These are phyloP conservation scores for Hibiscus trionum DNA, from an alignment of 345 rosid species.

Conservation along the genomic window DNA sequence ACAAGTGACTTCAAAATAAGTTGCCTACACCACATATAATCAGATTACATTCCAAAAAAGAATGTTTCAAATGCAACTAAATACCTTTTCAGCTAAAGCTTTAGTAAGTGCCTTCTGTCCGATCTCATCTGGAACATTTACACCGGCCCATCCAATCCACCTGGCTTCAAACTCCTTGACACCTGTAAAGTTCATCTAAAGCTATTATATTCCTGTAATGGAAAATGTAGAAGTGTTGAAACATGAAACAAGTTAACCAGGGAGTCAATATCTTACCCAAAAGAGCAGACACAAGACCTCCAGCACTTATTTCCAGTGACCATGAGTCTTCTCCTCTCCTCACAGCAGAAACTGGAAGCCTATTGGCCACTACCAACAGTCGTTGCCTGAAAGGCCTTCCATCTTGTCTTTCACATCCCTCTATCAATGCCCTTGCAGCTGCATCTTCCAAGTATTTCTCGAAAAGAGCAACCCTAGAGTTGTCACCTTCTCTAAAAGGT, in stretches of 20 bases:
- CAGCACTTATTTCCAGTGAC: slow-evolving; percentile 96
- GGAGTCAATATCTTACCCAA: slow-evolving; percentile 45
- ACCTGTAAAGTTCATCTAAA: slow-evolving; percentile 45
- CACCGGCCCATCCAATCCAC: slow-evolving; percentile 99
- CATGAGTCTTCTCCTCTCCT: slow-evolving; percentile 91
- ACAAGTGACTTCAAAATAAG: slow-evolving; percentile 6
- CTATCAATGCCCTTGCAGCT: slow-evolving; percentile 37
- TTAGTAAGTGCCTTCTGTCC: slow-evolving; percentile 92
- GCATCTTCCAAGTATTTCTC: slow-evolving; percentile 65
- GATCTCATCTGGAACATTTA: slow-evolving; percentile 90
- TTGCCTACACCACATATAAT: background rate
- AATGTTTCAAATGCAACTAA: background rate
- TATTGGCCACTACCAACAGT: slow-evolving; percentile 90
- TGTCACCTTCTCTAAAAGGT: slow-evolving; percentile 44
- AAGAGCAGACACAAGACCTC: slow-evolving; percentile 94
- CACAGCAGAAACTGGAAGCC: slow-evolving; percentile 95
- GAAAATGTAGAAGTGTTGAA: background rate
- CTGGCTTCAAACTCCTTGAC: slow-evolving; percentile 97
- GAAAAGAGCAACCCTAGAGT: slow-evolving; percentile 37
- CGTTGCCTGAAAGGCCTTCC: slow-evolving; percentile 74
- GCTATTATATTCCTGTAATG: slow-evolving; percentile 18
- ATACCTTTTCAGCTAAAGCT: slow-evolving; percentile 94
- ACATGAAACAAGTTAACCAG: background rate
- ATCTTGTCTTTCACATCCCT: slow-evolving; percentile 53
- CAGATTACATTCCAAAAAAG: background rate